Conservation (phyloP, 768 basidiomycete genomes). For the Leucocoprinus birnbaumii region DNA sequence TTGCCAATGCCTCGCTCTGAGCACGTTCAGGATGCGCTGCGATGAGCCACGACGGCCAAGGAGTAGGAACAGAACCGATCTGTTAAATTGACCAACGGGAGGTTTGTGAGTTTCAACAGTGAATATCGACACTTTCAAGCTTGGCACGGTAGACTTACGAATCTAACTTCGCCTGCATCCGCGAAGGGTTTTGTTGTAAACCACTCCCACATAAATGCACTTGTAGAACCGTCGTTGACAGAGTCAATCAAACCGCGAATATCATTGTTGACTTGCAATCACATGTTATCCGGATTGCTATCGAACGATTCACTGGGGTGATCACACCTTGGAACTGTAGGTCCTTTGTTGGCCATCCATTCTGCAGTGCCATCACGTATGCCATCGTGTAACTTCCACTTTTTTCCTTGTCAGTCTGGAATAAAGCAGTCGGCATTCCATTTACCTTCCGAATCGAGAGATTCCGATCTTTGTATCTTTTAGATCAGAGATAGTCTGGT, state of each 20-base stretch:
- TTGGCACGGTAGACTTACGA: conserved; percentile 41
- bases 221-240: conserved; percentile 82
- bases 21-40: conserved; percentile 76
- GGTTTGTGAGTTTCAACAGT: background rate
- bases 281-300: background rate
- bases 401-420: background rate
- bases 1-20: conserved; percentile 27
- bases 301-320: too few species aligned
- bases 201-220: conserved; percentile 85
- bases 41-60: conserved; percentile 97
- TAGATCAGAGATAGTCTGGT: conserved; percentile 69
- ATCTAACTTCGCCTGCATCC: conserved; percentile 76
- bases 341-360: conserved; percentile 68
- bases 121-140: too few species aligned
- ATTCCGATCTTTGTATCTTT: conserved; percentile 85
- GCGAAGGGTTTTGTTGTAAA: conserved; percentile 75
- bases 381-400: conserved; percentile 96
- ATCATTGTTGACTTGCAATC: conserved; percentile 66
- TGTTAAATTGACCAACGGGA: too few species aligned
- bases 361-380: conserved; percentile 87
- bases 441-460: conserved; percentile 79
- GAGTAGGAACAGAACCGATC: conserved; percentile 49
- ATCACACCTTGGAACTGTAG: conserved; percentile 68
- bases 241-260: conserved; percentile 50
- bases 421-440: background rate